phyloP scores from a whole-genome alignment of 106 monocot species.

The Platanthera guangdongensis region DNA sequence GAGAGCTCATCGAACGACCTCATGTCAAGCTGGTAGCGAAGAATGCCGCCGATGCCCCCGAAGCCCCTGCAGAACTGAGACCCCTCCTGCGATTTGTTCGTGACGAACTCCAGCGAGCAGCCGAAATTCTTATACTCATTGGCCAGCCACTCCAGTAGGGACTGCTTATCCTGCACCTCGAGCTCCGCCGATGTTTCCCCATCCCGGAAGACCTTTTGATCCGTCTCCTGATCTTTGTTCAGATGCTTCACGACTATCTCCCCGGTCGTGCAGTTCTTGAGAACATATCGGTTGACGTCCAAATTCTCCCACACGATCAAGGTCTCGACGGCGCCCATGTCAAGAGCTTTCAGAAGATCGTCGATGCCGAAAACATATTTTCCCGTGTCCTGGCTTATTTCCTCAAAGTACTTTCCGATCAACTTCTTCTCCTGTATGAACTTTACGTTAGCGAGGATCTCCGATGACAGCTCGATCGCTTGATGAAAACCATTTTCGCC shows the following conservation, averaged over 20 bases:
- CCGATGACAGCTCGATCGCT: conserved; percentile 51
- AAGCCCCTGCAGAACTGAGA: conserved; percentile 30
- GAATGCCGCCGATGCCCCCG: conserved; percentile 23
- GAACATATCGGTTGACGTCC: conserved; percentile 30
- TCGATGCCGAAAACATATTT: conserved; percentile 26
- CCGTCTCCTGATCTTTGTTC: conserved; percentile 37
- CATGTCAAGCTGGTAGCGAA: conserved; percentile 54
- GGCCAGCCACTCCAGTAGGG: conserved; percentile 27
- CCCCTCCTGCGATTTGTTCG: conserved; percentile 28
- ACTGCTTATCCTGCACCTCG: conserved; percentile 18
- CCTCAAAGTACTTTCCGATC: conserved; percentile 64
- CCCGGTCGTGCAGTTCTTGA: conserved; percentile 31
- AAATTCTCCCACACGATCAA: conserved; percentile 28
- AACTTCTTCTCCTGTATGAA: conserved; percentile 58
- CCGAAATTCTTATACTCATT: conserved; percentile 25
- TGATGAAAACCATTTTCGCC: conserved; percentile 40
- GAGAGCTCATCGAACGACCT: conserved; percentile 47
- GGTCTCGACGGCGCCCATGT: conserved; percentile 25
- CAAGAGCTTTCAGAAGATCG: conserved; percentile 22
- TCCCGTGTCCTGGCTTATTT: conserved; percentile 46
- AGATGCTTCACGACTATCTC: conserved; percentile 29
- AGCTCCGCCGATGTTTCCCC: conserved; percentile 26
- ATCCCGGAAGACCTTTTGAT: conserved; percentile 32
- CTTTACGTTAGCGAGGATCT: conserved; percentile 51
- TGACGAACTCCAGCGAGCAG: conserved; percentile 25